These are phyloP conservation scores for Mycena rebaudengoi DNA, from an alignment of 768 basidiomycete species.

Conservation along the genomic window DNA sequence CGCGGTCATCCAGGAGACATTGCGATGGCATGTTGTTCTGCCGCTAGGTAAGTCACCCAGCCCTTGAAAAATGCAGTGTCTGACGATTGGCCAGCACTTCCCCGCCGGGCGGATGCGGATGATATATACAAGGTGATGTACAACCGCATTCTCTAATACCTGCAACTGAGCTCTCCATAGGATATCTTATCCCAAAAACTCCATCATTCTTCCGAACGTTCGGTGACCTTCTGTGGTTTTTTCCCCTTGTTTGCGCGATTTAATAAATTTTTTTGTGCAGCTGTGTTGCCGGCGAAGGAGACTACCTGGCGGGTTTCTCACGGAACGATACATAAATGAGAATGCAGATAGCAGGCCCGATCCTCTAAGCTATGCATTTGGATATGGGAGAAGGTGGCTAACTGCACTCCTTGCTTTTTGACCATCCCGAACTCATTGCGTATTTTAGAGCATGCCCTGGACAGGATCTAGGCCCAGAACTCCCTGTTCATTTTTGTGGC, in stretches of 20 bases:
- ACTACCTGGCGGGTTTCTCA: background rate
- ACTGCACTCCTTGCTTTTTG: background rate
- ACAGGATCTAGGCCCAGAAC: slow-evolving; percentile 14
- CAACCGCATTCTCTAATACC: background rate
- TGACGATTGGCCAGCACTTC: background rate
- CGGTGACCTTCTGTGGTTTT: no score
- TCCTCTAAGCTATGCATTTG: slow-evolving; percentile 7
- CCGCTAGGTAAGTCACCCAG: slow-evolving; percentile 35
- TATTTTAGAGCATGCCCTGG: slow-evolving; percentile 5
- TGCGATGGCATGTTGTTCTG: slow-evolving; percentile 39
- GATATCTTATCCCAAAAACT: slow-evolving; percentile 2
- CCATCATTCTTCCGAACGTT: background rate
- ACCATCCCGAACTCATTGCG: no score
- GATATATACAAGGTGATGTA: background rate
- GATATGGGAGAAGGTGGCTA: background rate
- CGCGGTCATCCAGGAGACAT: slow-evolving; percentile 39
- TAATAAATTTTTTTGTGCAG: background rate
- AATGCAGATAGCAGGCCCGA: background rate
- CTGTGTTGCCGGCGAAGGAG: background rate
- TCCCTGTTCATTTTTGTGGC: slow-evolving; percentile 7
- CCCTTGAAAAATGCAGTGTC: background rate
- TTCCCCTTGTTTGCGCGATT: background rate
- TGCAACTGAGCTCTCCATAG: background rate
- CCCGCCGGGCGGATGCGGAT: slow-evolving; percentile 6
- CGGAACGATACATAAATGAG: background rate